phyloP scores from a whole-genome alignment of 83 land plant genomes.

The Larix sibirica region DNA sequence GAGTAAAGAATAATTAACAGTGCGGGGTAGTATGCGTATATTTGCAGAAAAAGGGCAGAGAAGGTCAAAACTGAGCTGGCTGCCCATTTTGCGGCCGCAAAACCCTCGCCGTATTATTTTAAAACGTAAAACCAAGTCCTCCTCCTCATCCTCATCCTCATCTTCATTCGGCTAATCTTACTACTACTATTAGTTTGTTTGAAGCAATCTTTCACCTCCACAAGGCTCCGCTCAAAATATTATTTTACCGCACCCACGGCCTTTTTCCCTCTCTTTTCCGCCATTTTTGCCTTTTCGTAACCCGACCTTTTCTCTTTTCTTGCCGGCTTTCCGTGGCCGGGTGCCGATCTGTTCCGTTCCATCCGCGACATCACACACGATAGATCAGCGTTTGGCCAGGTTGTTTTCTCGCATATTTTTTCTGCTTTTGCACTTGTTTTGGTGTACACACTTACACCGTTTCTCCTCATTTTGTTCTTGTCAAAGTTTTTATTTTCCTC shows the following conservation, averaged over 20 bases:
- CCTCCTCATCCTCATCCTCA: no score
- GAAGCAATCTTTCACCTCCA: no score
- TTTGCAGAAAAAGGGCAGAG: not conserved
- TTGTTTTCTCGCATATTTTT: not conserved
- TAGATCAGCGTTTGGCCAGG: not conserved
- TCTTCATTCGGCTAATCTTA: no score
- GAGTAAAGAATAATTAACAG: no score
- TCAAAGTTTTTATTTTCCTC: not conserved
- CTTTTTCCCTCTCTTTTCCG: slow-evolving; percentile 16
- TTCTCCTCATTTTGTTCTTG: not conserved
- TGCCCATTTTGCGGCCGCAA: slow-evolving; percentile 2
- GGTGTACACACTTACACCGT: no score
- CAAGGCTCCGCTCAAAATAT: not conserved
- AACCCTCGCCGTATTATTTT: slow-evolving; percentile 16
- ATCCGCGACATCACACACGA: not conserved
- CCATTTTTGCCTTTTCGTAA: slow-evolving; percentile 15
- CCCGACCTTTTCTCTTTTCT: slow-evolving; percentile 14
- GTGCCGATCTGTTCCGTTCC: not conserved
- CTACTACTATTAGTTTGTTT: no score
- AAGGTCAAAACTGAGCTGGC: slow-evolving; percentile 18
- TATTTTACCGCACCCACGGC: slow-evolving; percentile 11
- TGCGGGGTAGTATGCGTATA: no score
- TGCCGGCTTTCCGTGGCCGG: not conserved
- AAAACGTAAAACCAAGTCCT: not conserved
- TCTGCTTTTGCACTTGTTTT: not conserved